Evolutionary conservation across 306 rosid genomes (phyloP).

Genomic region (Cercis canadensis): DNA sequence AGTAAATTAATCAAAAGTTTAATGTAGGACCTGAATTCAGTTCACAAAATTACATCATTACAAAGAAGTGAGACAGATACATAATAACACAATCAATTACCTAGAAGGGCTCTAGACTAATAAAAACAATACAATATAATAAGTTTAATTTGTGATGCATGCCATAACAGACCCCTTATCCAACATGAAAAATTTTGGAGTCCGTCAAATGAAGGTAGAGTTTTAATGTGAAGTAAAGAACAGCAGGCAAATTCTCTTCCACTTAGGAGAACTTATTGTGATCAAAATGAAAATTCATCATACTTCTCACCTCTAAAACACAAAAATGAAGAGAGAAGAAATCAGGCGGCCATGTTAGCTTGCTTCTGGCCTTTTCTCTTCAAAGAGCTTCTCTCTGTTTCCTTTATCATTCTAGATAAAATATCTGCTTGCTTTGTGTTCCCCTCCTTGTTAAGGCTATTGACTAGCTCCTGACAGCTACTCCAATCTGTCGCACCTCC

Average conservation of each 20-base stretch:
- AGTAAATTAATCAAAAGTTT: too few relatives aligned
- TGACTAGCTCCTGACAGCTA: slow-evolving; percentile 69
- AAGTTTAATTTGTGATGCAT: slow-evolving; percentile 3
- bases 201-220: slow-evolving; percentile 30
- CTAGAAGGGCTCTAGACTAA: background rate
- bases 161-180: slow-evolving; percentile 22
- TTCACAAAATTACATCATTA: too few relatives aligned
- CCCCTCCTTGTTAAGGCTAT: slow-evolving; percentile 80
- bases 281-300: slow-evolving; percentile 24
- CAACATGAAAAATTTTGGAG: slow-evolving; percentile 29
- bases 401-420: slow-evolving; percentile 79
- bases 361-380: slow-evolving; percentile 59
- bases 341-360: slow-evolving; percentile 49
- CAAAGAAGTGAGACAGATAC: too few relatives aligned
- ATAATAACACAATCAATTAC: background rate
- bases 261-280: slow-evolving; percentile 40
- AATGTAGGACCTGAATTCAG: too few relatives aligned
- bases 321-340: slow-evolving; percentile 30
- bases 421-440: slow-evolving; percentile 95
- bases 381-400: slow-evolving; percentile 35
- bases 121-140: background rate
- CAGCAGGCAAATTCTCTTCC: slow-evolving; percentile 28
- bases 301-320: slow-evolving; percentile 45
- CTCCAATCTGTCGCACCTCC: slow-evolving; percentile 74
- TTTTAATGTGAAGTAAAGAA: slow-evolving; percentile 30